Evolutionary conservation across 208 protist species (phyloP), one percentile per base, ranked within the genome.

Genomic region (Leptomonas seymouri): DNA sequence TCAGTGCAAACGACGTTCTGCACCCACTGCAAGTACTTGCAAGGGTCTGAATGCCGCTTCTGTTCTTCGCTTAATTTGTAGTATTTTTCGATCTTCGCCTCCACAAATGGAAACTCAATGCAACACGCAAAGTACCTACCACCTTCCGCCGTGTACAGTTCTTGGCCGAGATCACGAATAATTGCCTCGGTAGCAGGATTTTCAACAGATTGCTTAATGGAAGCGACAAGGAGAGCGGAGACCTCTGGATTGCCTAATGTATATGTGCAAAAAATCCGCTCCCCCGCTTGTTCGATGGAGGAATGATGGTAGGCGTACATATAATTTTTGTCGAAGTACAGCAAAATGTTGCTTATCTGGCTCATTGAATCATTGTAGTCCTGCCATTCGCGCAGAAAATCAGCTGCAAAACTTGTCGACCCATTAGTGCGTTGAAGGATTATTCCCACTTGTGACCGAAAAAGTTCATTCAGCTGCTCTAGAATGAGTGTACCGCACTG

Each of bases 321-420:
- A 45, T 80, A 79, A 56, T 83, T 84, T 39, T 87, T 87, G 34
- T 87, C 86, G 51, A 91, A 90, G 61, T 88, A 93, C 11, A 87
- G 55, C 42, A 91, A 63, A n/a, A 83, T 68, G 31, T 71, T 72
- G 69, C 76, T 82, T 18, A 93, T 81, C 46, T 76, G 57, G n/a
- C 64, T 44, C 18, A 93, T 56, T 20, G 84, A 73, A 20, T 62
- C 51, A 34, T 73, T 80, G 76, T 85, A 94, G 34, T 85, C 62
- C 2, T 79, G 56, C 78, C 85, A 90, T 66, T 84, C 66, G 2
- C 25, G 70, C 23, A 81, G 60, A 53, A 91, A 81, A 42, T 72
- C 61, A 18, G 79, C 46, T 16, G 90, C 53, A 78, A 84, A 85
- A 28, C 55, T 28, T 25, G 48, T n/a, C 12, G 74, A 59, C 14